Evolutionary conservation across 2,329 filamentous ascomycete species (phyloP), one percentile per base, ranked within the genome.

Genomic region (Trichoderma sp.): DNA sequence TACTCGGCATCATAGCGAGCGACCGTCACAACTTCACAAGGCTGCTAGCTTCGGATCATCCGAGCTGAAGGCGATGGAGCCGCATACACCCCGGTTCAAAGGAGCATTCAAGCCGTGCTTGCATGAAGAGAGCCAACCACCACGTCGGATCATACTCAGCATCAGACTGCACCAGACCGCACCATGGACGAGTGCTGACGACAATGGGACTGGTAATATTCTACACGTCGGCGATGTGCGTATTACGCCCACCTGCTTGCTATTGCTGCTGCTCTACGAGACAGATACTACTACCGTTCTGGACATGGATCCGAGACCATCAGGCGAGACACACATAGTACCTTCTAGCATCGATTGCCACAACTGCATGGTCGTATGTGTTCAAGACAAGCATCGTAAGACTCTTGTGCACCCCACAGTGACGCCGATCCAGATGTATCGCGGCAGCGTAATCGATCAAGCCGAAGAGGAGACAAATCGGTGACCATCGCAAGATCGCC

Each of bases 21-120:
- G 43, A n/a, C 37, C 49, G 56, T 60, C 65, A 60, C 65, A 60
- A 59, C 49, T 43, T 60, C 65, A 60, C 65, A 60, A 52, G 65
- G 65, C 65, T 68, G 21, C 26, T 68, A 60, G 65, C 58, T 60
- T 68, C 56, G 30, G 56, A 32, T 58, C 56, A 30, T 68, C 37
- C 37, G 49, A 68, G 65, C 65, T 60, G 65, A 68, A 60, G 30
- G 54, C 30, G 52, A 54, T 32, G 39, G 55, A 55, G 46, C 56
- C 58, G 58, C 56, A 60, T 51, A n/a, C 28, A 49, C n/a, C 39
- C 28, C 54, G 37, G 61, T 39, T 30, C 32, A 32, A 49, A 26
- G 26, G 26, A 59, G 39, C n/a, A 16, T 30, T 28, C 34, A 34
- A 66, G 64, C 54, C 54, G 64, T 66, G 28, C 55, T 51, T 59